These are phyloP conservation scores for Citrus mangshanensis DNA, from an alignment of 345 rosid species.

Conservation along the genomic window DNA sequence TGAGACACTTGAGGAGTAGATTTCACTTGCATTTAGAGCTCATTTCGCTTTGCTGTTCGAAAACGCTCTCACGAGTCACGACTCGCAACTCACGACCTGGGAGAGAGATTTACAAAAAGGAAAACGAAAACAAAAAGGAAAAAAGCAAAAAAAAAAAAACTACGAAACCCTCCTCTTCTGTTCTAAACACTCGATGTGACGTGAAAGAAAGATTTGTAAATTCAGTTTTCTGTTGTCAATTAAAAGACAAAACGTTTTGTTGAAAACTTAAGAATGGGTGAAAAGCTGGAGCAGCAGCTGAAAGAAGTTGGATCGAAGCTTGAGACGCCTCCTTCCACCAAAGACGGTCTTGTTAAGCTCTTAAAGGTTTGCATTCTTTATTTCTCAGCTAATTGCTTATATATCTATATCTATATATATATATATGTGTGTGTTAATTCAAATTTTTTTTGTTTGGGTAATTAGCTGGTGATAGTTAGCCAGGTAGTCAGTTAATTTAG, in stretches of 20 bases:
- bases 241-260: conserved; percentile 8
- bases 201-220: background rate
- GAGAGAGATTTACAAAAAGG: conserved; percentile 9
- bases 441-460: conserved; percentile 13
- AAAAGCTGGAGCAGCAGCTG: conserved; percentile 62
- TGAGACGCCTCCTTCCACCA: conserved; percentile 58
- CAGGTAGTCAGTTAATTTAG: background rate
- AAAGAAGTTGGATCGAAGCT: conserved; percentile 92
- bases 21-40: conserved; percentile 31
- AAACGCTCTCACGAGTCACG: background rate
- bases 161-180: conserved; percentile 1
- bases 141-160: background rate
- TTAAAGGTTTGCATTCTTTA: conserved; percentile 56
- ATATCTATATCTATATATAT: too few relatives aligned
- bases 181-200: background rate
- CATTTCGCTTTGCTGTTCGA: conserved; percentile 38
- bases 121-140: background rate
- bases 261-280: conserved; percentile 40
- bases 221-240: background rate
- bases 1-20: conserved; percentile 9
- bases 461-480: conserved; percentile 7
- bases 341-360: conserved; percentile 79
- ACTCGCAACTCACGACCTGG: too few relatives aligned
- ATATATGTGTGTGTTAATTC: too few relatives aligned
- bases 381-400: conserved; percentile 2